Conservation (phyloP, 2,329 filamentous ascomycete genomes). For the Neobulgaria alba region DNA sequence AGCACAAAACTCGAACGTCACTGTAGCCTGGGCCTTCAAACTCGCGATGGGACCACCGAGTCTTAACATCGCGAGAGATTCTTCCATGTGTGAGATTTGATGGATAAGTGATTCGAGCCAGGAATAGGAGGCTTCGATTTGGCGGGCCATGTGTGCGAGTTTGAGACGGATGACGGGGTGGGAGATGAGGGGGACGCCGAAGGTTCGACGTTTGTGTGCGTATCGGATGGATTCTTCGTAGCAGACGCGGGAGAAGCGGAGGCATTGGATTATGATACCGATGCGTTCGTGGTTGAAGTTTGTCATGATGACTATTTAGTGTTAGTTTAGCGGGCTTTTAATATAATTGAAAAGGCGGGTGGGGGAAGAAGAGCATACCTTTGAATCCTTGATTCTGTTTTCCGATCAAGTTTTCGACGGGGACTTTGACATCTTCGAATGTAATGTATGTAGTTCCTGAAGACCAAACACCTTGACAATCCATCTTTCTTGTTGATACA, state of each 20-base stretch:
- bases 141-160: slow-evolving; percentile 94
- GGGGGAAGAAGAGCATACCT: slow-evolving; percentile 34
- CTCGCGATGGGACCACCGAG: slow-evolving; percentile 90
- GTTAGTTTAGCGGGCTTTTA: slow-evolving; percentile 5
- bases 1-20: slow-evolving; percentile 96
- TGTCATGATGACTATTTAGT: slow-evolving; percentile 99
- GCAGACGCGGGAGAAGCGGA: slow-evolving; percentile 93
- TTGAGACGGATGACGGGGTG: slow-evolving; percentile 97
- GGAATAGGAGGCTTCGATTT: slow-evolving; percentile 93
- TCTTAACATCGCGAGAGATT: slow-evolving; percentile 91
- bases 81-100: slow-evolving; percentile 87
- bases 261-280: slow-evolving; percentile 94
- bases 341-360: slow-evolving; percentile 1
- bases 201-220: slow-evolving; percentile 92
- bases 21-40: slow-evolving; percentile 87
- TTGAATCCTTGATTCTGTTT: slow-evolving; percentile 98
- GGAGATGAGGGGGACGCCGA: slow-evolving; percentile 92
- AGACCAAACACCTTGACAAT: slow-evolving; percentile 96
- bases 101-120: slow-evolving; percentile 95
- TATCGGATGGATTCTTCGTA: slow-evolving; percentile 96
- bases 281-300: slow-evolving; percentile 99
- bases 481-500: slow-evolving; percentile 90
- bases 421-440: slow-evolving; percentile 98
- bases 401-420: slow-evolving; percentile 96
- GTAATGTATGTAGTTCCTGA: slow-evolving; percentile 95